Evolutionary conservation across 2,329 filamentous ascomycete genomes (phyloP), one percentile per base, ranked within the genome.

Genomic region (Trichoderma pleuroti): DNA sequence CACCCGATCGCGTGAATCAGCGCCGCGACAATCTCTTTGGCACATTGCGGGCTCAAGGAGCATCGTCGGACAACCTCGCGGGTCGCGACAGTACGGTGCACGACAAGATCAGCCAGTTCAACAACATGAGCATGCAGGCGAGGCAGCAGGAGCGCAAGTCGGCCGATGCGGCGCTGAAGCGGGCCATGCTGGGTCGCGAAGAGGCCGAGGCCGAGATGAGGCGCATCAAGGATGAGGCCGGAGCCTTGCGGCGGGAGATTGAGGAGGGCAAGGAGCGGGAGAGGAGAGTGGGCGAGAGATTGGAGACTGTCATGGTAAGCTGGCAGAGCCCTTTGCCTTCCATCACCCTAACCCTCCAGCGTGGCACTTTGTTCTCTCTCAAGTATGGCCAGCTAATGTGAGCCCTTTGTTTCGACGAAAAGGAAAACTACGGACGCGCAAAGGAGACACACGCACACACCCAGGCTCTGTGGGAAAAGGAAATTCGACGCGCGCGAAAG

Each of bases 31-130:
- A 80, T 68, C 74, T 81, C 68, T 78, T 82, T 74, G 76, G 80
- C 30, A 77, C 81, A 49, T 75, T 75, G 57, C 80, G 77, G 73
- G 77, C 72, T 76, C 82, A 81, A 70, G 60, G 60, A 18, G 36
- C 61, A 16, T 21, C 61, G n/a, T n/a, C 30, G 21, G 56, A 59
- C 10, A 18, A 18, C 56, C 56, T 59, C 18, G 18, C 56, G 11
- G 21, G 46, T 70, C 85, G 88, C 73, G 87, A 89, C 72, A 88
- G 87, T 75, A 87, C 88, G 26, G 89, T 92, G 7, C 84, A 89
- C 75, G 88, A 91, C 72, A 88, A 90, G 76, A 91, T 92, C 73
- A 89, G 88, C 76, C 91, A 92, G 79, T 93, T 93, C 80, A 92
- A 93, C 82, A 87, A 86, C 70, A 84, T 93, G 57, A 86, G 90